A percentile compares a stretch with the other conserved stretches of the same genome.
phyloP scores from a whole-genome alignment of 176 grass and related monocot species.

The Zoysia pacifica region DNA sequence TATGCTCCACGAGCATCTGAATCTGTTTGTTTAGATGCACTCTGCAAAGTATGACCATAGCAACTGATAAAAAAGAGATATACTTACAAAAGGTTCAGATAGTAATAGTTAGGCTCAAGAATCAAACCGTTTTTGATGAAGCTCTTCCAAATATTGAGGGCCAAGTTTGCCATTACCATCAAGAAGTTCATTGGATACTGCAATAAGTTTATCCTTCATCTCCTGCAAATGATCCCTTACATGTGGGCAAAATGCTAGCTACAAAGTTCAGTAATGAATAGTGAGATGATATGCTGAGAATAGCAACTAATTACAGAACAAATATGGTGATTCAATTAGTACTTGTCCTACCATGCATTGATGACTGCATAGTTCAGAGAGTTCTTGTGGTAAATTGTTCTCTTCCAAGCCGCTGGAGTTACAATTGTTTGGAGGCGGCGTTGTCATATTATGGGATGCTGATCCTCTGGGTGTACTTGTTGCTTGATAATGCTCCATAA shows the following conservation, averaged over 20 bases:
- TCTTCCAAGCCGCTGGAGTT: conserved; percentile 31
- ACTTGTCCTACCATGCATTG: conserved; percentile 57
- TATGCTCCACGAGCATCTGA: conserved; percentile 55
- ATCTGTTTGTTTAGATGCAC: conserved; percentile 65
- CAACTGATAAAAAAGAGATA: conserved; percentile 25
- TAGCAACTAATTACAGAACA: conserved; percentile 20
- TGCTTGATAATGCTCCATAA: conserved; percentile 92
- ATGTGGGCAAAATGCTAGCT: conserved; percentile 77
- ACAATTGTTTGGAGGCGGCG: conserved; percentile 53
- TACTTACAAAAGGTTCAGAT: conserved; percentile 33
- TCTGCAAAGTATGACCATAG: conserved; percentile 45
- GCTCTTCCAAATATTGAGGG: conserved; percentile 56
- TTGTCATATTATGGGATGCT: conserved; percentile 41
- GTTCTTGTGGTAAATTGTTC: conserved; percentile 62
- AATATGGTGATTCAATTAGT: conserved; percentile 25
- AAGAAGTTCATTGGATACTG: conserved; percentile 80
- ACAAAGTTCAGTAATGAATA: conserved; percentile 31
- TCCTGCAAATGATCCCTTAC: conserved; percentile 64
- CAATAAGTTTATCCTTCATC: conserved; percentile 78
- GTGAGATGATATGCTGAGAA: conserved; percentile 41
- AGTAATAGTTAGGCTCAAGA: conserved; percentile 32
- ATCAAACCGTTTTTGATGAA: conserved; percentile 74
- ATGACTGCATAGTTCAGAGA: conserved; percentile 71
- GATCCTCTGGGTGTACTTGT: conserved; percentile 58
- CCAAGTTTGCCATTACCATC: conserved; percentile 68